A percentile compares a stretch with the other conserved stretches of the same genome.
Evolutionary conservation across 2,329 filamentous ascomycete species (phyloP).

Genomic region (Aspergillus aculeatinus): DNA sequence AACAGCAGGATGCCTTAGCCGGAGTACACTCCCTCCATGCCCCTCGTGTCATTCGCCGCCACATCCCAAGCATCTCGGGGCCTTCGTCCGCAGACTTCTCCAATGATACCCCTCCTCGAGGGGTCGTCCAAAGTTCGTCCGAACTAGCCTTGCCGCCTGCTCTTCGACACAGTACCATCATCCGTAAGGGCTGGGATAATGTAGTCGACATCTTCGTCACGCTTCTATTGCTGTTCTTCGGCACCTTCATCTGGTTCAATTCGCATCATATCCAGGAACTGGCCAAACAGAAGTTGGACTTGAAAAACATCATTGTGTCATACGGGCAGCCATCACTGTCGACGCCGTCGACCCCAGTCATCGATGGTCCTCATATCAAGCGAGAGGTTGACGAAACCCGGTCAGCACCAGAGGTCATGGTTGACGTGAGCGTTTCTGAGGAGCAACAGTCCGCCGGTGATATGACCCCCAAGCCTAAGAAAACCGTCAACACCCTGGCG

Average conservation of each 20-base stretch:
- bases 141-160: conserved; percentile 41
- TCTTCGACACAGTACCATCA: conserved; percentile 44
- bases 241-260: conserved; percentile 46
- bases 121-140: conserved; percentile 35
- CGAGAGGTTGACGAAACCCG: conserved; percentile 25
- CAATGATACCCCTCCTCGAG: conserved; percentile 39
- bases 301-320: conserved; percentile 46
- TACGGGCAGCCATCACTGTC: conserved; percentile 39
- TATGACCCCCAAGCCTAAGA: conserved; percentile 31
- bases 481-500: conserved; percentile 18
- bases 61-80: conserved; percentile 48
- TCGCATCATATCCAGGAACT: conserved; percentile 41
- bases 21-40: conserved; percentile 68
- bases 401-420: conserved; percentile 30
- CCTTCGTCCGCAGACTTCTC: conserved; percentile 35
- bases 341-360: conserved; percentile 40
- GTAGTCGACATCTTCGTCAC: conserved; percentile 46
- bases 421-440: conserved; percentile 30
- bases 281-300: conserved; percentile 45
- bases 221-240: conserved; percentile 40
- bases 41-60: conserved; percentile 35
- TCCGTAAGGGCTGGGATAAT: conserved; percentile 49
- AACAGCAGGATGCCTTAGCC: conserved; percentile 62
- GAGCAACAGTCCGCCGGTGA: conserved; percentile 21
- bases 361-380: conserved; percentile 29